These are phyloP conservation scores for Ilyonectria robusta DNA, from an alignment of 2,329 filamentous ascomycete genomes.

Conservation along the genomic window DNA sequence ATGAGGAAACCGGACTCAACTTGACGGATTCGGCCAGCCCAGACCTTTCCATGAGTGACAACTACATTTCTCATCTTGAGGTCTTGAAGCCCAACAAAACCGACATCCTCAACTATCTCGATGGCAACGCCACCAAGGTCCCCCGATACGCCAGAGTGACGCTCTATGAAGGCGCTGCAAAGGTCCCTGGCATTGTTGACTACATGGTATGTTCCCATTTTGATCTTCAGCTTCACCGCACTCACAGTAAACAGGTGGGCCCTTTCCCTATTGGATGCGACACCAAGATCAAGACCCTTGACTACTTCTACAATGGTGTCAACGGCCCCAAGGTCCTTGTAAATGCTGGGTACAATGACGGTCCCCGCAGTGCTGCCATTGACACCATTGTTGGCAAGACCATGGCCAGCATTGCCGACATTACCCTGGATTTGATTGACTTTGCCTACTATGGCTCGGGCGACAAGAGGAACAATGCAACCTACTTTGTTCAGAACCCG, in stretches of 20 bases:
- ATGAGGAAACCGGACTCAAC: conserved; percentile 31
- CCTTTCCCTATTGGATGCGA: conserved; percentile 32
- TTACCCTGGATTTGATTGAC: conserved; percentile 25
- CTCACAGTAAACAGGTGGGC: conserved; percentile 27
- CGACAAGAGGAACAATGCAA: conserved; percentile 25
- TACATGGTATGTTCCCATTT: conserved; percentile 31
- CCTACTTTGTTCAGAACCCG: conserved; percentile 36
- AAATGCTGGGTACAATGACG: conserved; percentile 35
- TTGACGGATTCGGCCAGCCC: conserved; percentile 30
- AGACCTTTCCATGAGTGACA: conserved; percentile 27
- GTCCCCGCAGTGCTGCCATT: conserved; percentile 22
- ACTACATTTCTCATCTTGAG: conserved; percentile 40
- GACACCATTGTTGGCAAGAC: conserved; percentile 29
- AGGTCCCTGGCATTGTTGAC: conserved; percentile 29
- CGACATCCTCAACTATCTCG: conserved; percentile 75
- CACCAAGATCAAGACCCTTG: conserved; percentile 27
- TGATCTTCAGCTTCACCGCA: background rate
- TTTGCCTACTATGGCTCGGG: conserved; percentile 28
- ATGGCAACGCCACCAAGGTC: conserved; percentile 9
- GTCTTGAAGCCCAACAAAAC: conserved; percentile 68
- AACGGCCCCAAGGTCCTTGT: conserved; percentile 33
- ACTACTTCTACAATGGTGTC: conserved; percentile 38
- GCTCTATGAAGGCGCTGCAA: conserved; percentile 33
- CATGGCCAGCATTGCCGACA: conserved; percentile 37
- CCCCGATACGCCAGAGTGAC: conserved; percentile 34